Conservation (phyloP, 768 basidiomycete species). For the Termitomyces sp. region DNA sequence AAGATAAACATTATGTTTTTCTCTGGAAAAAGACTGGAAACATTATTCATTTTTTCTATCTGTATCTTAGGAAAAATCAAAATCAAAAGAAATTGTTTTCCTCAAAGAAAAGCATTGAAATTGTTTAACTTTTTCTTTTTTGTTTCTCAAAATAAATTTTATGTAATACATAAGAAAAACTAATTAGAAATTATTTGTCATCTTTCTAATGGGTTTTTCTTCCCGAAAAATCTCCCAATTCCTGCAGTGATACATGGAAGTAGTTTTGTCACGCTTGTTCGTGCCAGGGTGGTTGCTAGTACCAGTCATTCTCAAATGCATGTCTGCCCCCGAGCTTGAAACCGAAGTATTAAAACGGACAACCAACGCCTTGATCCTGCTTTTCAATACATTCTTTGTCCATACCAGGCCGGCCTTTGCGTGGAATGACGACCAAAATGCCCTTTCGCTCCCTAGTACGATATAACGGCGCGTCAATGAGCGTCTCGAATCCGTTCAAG, state of each 20-base stretch:
- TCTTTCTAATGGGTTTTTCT: no score
- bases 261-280: background rate
- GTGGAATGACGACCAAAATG: background rate
- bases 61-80: no score
- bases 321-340: background rate
- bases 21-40: no score
- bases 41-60: no score
- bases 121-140: no score
- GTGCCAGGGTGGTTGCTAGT: no score
- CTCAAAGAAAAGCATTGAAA: background rate
- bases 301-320: background rate
- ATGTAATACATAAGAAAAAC: no score
- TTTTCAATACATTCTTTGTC: background rate
- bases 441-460: background rate
- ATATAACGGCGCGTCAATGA: background rate
- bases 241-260: background rate
- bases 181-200: no score
- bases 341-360: background rate
- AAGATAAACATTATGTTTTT: no score
- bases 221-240: no score
- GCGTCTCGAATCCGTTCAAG: no score
- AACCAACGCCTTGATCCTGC: background rate
- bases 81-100: background rate
- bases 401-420: background rate
- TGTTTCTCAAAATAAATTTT: no score